Evolutionary conservation across 2,329 filamentous ascomycete species (phyloP), one percentile per base, ranked within the genome.

Genomic region (Xylariaceae sp.): DNA sequence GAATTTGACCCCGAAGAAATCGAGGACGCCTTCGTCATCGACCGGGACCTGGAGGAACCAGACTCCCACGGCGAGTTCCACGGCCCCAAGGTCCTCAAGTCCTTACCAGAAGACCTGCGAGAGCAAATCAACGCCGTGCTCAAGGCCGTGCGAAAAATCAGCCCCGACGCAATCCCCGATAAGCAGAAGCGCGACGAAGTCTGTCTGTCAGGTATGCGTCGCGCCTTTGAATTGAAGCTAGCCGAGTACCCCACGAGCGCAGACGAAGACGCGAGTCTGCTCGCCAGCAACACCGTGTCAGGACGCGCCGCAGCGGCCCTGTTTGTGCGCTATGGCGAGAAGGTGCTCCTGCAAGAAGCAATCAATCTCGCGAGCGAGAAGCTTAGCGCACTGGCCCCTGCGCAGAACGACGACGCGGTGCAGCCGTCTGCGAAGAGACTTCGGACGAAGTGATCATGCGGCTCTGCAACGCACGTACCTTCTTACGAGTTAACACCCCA

Each of bases 1-100:
- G 65, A 74, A 2, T 62, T 89, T 34, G 81, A 90, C 10, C 82
- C 86, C 5, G 84, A 88, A 47, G 78, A 91, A 8, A 73, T 90
- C 2, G 90, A 94, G 56, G 88, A 92, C 42, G 84, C 82, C 15
- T 92, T 92, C 65, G 86, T 91, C 51, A 78, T 90, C 13, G 83
- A 86, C 65, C 77, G 81, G 30, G 77, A 81, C 47, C 73, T 78
- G 1, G 77, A 77, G 0, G 82, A 84, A 35, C 80, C 82, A 0
- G 77, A 80, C 61, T 68, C 77, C 0, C 76, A 77, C 9, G 83
- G 83, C 17, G 74, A 74, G 0, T 73, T 81, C 30, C 64, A 72
- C 0, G 73, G 71, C 0, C 64, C 74, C 1, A 73, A 76, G 1
- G 66, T 65, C 0, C 71, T 82, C 8, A 71, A 73, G 4, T 72